Conservation (phyloP, 139 green algal genomes). For the Prasinococcaceae sp. region DNA sequence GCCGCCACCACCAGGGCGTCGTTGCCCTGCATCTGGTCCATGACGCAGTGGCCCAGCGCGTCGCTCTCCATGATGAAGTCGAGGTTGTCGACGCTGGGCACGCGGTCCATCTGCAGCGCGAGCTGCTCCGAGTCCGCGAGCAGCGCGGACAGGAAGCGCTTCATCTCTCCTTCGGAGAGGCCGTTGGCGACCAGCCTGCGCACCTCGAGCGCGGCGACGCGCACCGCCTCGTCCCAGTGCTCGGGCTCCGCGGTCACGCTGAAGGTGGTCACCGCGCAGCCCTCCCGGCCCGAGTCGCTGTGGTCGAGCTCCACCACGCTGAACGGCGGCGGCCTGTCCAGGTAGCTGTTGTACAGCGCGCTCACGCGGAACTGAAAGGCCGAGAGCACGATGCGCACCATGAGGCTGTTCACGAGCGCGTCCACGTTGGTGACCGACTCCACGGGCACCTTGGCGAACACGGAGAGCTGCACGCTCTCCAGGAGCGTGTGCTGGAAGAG, state of each 20-base stretch:
- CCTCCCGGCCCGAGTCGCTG: constrained; percentile 72
- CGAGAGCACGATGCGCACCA: constrained; percentile 74
- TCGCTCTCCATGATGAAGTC: constrained; percentile 97
- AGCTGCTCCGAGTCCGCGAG: constrained; percentile 76
- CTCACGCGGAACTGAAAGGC: constrained; percentile 86
- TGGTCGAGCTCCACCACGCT: constrained; percentile 80
- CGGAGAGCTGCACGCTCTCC: constrained; percentile 77
- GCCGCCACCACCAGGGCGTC: constrained; percentile 1
- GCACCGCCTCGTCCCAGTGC: constrained; percentile 56
- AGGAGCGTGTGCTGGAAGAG: constrained; percentile 92
- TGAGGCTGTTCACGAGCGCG: constrained; percentile 58
- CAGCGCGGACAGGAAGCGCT: constrained; percentile 72
- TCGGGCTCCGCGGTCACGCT: constrained; percentile 78
- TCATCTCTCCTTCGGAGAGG: constrained; percentile 73
- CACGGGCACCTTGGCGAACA: constrained; percentile 93
- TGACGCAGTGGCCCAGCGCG: constrained; percentile 77
- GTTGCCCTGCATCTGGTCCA: constrained; percentile 43
- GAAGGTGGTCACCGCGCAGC: constrained; percentile 82
- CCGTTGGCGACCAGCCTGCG: constrained; percentile 71
- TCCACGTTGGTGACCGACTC: constrained; percentile 43
- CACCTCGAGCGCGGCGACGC: constrained; percentile 20
- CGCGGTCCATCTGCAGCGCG: constrained; percentile 59
- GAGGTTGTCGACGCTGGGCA: constrained; percentile 76
- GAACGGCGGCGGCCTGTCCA: constrained; percentile 72
- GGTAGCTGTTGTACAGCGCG: constrained; percentile 36